A percentile compares a stretch with the other conserved stretches of the same genome.
These are phyloP conservation scores for Bolboschoenoplectus hybrid DNA, from an alignment of 202 grass and related monocot species.

Conservation along the genomic window DNA sequence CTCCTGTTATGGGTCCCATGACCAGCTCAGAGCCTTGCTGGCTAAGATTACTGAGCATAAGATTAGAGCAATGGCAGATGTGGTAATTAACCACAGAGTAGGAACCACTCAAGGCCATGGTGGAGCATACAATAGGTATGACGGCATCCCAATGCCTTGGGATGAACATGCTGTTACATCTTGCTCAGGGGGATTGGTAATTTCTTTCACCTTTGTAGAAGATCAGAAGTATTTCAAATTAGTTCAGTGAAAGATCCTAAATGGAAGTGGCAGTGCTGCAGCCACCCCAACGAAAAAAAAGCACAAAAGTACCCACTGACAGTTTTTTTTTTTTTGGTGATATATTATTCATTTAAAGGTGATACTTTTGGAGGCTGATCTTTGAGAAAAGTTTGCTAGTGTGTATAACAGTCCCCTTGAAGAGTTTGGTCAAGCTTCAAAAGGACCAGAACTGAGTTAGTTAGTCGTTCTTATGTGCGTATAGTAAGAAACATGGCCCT, in stretches of 20 bases:
- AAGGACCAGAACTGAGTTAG: not conserved
- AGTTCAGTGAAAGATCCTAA: not conserved
- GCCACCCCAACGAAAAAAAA: not conserved
- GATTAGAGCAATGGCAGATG: conserved; percentile 87
- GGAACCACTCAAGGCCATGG: conserved; percentile 76
- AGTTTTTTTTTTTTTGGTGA: not conserved
- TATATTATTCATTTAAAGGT: not conserved
- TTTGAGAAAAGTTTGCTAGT: not conserved
- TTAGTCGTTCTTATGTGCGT: not conserved
- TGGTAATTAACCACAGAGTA: conserved; percentile 97
- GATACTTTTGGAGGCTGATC: not conserved
- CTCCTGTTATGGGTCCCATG: conserved; percentile 83
- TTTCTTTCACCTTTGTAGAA: conserved; percentile 25
- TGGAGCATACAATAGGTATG: conserved; percentile 83
- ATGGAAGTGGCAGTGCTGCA: not conserved
- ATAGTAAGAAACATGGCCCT: not conserved
- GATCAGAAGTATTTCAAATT: not conserved
- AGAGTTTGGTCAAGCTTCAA: not conserved
- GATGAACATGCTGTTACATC: conserved; percentile 92
- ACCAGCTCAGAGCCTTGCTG: conserved; percentile 63
- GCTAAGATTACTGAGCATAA: conserved; percentile 68
- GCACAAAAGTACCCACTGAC: not conserved
- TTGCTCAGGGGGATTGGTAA: conserved; percentile 95
- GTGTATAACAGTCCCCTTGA: not conserved
- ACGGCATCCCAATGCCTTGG: conserved; percentile 89